Evolutionary conservation across 2,329 filamentous ascomycete genomes (phyloP).

Genomic region (Raffaelea albimanens): DNA sequence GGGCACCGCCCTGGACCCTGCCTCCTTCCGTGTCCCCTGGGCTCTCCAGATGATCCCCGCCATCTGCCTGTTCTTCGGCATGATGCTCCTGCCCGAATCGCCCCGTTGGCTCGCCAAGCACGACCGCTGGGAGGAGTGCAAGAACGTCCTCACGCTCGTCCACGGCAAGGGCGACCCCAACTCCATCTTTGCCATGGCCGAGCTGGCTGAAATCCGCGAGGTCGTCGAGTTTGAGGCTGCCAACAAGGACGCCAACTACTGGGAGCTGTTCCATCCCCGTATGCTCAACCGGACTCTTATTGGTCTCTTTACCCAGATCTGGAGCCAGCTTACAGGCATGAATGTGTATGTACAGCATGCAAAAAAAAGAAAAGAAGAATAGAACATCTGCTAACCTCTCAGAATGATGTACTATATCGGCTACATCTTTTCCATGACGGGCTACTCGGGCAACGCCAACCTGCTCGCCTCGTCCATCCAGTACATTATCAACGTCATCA

Average conservation of each 20-base stretch:
- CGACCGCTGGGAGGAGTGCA: conserved; percentile 35
- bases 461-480: conserved; percentile 61
- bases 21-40: conserved; percentile 42
- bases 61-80: conserved; percentile 28
- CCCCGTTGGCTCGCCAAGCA: conserved; percentile 42
- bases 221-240: conserved; percentile 64
- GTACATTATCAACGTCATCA: conserved; percentile 70
- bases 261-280: conserved; percentile 62
- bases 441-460: conserved; percentile 44
- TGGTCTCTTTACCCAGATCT: conserved; percentile 64
- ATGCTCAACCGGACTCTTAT: conserved; percentile 67
- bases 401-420: conserved; percentile 66
- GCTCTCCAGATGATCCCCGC: conserved; percentile 37
- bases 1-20: conserved; percentile 19
- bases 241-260: conserved; percentile 59
- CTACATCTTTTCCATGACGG: conserved; percentile 65
- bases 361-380: no score
- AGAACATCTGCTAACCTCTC: no score
- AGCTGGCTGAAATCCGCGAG: conserved; percentile 64
- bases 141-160: conserved; percentile 40
- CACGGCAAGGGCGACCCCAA: conserved; percentile 57
- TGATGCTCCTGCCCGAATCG: conserved; percentile 36
- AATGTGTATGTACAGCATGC: no score
- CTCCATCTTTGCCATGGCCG: conserved; percentile 55
- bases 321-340: conserved; percentile 69